Evolutionary conservation across 177 flowering plant species (phyloP).

Genomic region (Tripterygium wilfordii): DNA sequence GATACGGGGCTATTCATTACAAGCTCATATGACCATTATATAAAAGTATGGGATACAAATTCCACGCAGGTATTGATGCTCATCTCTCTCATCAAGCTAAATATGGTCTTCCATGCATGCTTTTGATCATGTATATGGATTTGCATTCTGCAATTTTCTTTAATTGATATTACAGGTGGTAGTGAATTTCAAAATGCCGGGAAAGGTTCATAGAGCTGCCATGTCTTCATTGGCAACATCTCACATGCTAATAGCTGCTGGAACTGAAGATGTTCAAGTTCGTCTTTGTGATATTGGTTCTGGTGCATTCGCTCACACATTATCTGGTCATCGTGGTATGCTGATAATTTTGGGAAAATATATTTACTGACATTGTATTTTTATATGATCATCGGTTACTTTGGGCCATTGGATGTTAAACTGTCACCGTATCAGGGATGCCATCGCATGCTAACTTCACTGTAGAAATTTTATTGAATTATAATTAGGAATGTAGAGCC

Average conservation of each 20-base stretch:
- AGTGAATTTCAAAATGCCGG: constrained; percentile 89
- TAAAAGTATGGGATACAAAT: constrained; percentile 97
- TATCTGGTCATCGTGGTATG: constrained; percentile 98
- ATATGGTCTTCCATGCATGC: neutral
- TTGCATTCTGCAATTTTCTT: constrained; percentile 1
- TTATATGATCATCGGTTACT: no score
- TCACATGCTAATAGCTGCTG: constrained; percentile 96
- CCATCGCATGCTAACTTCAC: no score
- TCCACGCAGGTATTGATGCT: constrained; percentile 44
- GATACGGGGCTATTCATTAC: constrained; percentile 93
- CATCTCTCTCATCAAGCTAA: neutral
- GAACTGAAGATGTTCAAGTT: constrained; percentile 98
- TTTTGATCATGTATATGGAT: neutral
- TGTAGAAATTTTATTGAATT: no score
- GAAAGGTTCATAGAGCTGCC: constrained; percentile 82
- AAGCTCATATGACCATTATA: constrained; percentile 79
- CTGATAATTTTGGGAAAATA: neutral
- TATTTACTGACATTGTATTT: no score
- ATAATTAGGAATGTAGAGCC: no score
- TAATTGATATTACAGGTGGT: constrained; percentile 45
- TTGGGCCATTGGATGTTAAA: no score
- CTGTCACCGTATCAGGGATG: no score
- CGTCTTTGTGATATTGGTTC: constrained; percentile 96
- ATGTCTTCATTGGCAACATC: constrained; percentile 80
- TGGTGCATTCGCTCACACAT: constrained; percentile 93